Conservation (phyloP, 2,329 filamentous ascomycete genomes). For the Alternaria sp. region DNA sequence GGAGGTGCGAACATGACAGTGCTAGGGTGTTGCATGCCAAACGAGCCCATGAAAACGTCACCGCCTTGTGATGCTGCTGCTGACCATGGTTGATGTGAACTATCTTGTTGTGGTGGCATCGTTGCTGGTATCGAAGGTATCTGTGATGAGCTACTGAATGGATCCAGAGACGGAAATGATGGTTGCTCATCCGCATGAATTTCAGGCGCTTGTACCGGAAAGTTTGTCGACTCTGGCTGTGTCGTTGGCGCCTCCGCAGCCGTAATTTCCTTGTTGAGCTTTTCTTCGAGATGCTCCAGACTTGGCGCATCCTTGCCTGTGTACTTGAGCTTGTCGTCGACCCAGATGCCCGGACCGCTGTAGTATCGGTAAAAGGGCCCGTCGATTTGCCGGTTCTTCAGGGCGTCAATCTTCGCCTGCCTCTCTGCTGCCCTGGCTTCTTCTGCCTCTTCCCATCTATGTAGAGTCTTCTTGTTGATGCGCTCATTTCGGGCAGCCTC, state of each 20-base stretch:
- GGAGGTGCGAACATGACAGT: conserved; percentile 48
- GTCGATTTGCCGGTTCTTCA: conserved; percentile 85
- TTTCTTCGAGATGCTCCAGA: conserved; percentile 49
- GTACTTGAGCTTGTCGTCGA: conserved; percentile 76
- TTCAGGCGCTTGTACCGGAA: conserved; percentile 1
- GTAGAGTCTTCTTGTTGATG: conserved; percentile 87
- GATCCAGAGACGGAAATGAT: conserved; percentile 9
- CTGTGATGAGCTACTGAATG: conserved; percentile 20
- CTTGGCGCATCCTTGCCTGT: conserved; percentile 63
- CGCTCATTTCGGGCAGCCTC: conserved; percentile 86
- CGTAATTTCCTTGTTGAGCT: conserved; percentile 43
- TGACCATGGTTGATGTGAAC: conserved; percentile 31
- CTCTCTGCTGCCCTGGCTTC: conserved; percentile 87
- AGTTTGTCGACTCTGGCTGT: conserved; percentile 15
- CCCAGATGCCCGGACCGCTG: conserved; percentile 88
- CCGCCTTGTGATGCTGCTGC: conserved; percentile 35
- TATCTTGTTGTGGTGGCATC: conserved; percentile 25
- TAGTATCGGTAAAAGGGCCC: conserved; percentile 92
- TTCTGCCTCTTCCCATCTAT: conserved; percentile 93
- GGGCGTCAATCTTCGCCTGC: conserved; percentile 81
- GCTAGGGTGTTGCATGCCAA: conserved; percentile 36
- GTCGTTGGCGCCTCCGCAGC: conserved; percentile 15
- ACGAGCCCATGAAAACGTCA: conserved; percentile 37
- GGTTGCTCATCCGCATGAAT: conserved; percentile 9
- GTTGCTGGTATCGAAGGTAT: conserved; percentile 27